These are phyloP conservation scores for Tillandsia fasciculata DNA, from an alignment of 176 grass and related monocot genomes.

Conservation along the genomic window DNA sequence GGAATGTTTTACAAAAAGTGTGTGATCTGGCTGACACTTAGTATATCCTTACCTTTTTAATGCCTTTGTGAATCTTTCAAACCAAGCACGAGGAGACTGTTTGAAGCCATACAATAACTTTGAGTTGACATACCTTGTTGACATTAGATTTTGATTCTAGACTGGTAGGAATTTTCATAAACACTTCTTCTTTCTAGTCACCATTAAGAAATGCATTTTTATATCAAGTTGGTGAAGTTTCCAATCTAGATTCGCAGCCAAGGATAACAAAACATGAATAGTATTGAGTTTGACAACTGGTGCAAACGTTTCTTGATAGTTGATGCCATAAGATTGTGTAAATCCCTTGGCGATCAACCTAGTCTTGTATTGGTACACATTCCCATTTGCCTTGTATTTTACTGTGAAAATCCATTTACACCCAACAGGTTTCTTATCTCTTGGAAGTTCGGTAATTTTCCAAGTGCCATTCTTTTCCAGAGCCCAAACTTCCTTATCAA, in stretches of 20 bases:
- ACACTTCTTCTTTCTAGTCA: neutral
- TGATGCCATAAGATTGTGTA: neutral
- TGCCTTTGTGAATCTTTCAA: neutral
- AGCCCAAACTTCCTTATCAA: neutral
- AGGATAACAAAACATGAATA: neutral
- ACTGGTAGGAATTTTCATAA: neutral
- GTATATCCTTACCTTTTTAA: neutral
- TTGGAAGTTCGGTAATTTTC: neutral
- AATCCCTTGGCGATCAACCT: constrained; percentile 8
- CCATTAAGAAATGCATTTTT: constrained; percentile 2
- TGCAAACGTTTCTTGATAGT: constrained; percentile 15
- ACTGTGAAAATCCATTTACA: constrained; percentile 1
- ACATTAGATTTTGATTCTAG: neutral
- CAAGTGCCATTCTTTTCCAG: neutral
- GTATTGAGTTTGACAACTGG: constrained; percentile 9
- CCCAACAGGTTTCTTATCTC: neutral
- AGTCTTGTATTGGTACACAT: constrained; percentile 1
- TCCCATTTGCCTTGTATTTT: constrained; percentile 1
- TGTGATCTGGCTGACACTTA: neutral
- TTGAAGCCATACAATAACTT: neutral
- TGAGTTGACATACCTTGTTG: neutral
- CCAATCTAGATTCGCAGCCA: constrained; percentile 4
- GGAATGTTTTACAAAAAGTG: neutral
- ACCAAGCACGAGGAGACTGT: neutral
- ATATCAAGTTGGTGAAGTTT: neutral